Conservation (phyloP, 495 filamentous ascomycete genomes). For the Hyaloscypha variabilis region DNA sequence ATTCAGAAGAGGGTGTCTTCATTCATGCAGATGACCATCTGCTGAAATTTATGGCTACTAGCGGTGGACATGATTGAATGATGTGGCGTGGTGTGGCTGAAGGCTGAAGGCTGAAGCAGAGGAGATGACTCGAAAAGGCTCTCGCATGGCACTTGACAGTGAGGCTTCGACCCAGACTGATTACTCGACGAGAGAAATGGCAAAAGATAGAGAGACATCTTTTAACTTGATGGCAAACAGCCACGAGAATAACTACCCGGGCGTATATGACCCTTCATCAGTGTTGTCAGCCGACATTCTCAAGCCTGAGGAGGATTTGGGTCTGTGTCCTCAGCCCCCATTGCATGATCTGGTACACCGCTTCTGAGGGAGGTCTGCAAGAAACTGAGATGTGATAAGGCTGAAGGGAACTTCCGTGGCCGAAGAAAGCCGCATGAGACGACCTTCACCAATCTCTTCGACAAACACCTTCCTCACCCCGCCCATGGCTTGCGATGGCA, state of each 20-base stretch:
- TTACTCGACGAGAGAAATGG: no score
- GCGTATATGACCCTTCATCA: no score
- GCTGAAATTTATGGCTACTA: not conserved
- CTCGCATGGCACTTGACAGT: not conserved
- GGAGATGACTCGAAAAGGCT: not conserved
- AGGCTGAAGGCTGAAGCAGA: not conserved
- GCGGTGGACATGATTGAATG: not conserved
- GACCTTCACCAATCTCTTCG: no score
- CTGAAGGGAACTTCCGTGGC: not conserved
- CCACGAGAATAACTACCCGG: no score
- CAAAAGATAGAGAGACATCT: no score
- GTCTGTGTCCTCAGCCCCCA: no score
- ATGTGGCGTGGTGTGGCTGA: not conserved
- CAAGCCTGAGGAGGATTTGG: no score
- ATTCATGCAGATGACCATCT: not conserved
- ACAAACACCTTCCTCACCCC: not conserved
- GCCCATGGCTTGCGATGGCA: not conserved
- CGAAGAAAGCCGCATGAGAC: no score
- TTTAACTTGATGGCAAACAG: no score
- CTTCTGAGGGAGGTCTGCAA: not conserved
- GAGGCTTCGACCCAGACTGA: no score
- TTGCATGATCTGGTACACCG: not conserved
- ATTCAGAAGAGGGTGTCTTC: not conserved
- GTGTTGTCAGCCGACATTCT: no score
- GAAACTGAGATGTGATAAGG: not conserved